Conservation (phyloP, 78 protist genomes). For the Pigoraptor vietnamica region DNA sequence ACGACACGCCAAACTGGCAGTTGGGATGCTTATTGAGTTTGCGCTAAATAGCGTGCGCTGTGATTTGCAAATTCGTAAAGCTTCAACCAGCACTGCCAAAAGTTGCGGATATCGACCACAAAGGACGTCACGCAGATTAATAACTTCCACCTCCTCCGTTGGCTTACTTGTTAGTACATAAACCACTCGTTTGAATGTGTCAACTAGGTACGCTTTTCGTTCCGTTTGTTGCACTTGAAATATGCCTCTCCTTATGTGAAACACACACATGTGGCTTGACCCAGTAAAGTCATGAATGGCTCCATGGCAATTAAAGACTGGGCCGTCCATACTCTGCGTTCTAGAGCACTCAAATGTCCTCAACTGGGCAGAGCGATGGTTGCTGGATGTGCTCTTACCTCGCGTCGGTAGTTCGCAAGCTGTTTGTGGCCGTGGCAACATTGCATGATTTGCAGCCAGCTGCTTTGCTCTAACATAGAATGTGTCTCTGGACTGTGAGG, state of each 20-base stretch:
- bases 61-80: too few species aligned
- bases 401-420: neutral
- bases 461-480: too few species aligned
- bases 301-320: neutral
- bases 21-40: too few species aligned
- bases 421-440: neutral
- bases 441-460: too few species aligned
- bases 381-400: neutral
- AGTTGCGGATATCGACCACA: neutral
- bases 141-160: neutral
- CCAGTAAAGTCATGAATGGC: neutral
- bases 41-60: too few species aligned
- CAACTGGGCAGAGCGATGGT: too few species aligned
- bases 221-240: neutral
- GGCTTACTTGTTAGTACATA: neutral
- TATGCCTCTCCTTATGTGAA: neutral
- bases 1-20: too few species aligned
- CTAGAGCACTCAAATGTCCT: neutral
- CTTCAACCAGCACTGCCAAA: neutral
- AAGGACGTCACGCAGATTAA: neutral
- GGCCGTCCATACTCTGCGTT: neutral
- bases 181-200: neutral
- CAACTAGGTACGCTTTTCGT: neutral
- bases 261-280: neutral
- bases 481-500: neutral